A percentile compares a stretch with the other conserved stretches of the same genome.
Conservation (phyloP, 208 protist species). For the Acanthamoeba polyphaga region DNA sequence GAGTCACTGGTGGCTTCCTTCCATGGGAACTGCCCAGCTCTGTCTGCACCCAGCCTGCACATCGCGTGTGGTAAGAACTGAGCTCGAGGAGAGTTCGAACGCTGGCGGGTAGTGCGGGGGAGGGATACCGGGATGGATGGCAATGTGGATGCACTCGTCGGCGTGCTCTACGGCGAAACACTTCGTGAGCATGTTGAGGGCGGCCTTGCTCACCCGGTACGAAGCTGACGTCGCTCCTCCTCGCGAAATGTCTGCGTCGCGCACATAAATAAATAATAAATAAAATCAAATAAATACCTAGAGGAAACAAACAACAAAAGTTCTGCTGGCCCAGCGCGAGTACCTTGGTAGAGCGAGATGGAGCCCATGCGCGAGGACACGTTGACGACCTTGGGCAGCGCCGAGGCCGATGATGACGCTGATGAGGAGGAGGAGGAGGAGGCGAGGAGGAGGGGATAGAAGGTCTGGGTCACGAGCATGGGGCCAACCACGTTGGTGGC, state of each 20-base stretch:
- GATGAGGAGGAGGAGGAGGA: not conserved
- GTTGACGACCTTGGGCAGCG: slow-evolving; percentile 26
- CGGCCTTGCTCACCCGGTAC: slow-evolving; percentile 43
- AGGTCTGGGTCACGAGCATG: slow-evolving; percentile 15
- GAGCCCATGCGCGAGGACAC: slow-evolving; percentile 26
- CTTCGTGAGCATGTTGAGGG: slow-evolving; percentile 32
- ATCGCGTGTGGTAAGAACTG: too few species aligned
- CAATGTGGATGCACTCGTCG: slow-evolving; percentile 13
- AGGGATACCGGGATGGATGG: not conserved
- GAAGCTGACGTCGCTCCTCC: slow-evolving; percentile 11
- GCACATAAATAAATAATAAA: too few species aligned
- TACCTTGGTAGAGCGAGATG: slow-evolving; percentile 19
- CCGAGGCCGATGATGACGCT: not conserved
- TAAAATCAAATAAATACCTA: too few species aligned
- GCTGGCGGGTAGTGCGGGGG: not conserved
- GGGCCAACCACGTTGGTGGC: slow-evolving; percentile 22
- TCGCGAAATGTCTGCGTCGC: not conserved
- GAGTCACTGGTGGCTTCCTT: not conserved
- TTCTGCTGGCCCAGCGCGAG: not conserved
- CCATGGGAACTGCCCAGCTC: slow-evolving; percentile 10
- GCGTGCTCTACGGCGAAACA: not conserved
- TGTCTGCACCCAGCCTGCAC: slow-evolving; percentile 8
- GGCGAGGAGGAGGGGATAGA: not conserved
- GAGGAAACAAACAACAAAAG: not conserved
- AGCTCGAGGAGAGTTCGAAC: too few species aligned